phyloP scores from a whole-genome alignment of 805 yeast species.

The Metschnikowia kunwiensis region DNA sequence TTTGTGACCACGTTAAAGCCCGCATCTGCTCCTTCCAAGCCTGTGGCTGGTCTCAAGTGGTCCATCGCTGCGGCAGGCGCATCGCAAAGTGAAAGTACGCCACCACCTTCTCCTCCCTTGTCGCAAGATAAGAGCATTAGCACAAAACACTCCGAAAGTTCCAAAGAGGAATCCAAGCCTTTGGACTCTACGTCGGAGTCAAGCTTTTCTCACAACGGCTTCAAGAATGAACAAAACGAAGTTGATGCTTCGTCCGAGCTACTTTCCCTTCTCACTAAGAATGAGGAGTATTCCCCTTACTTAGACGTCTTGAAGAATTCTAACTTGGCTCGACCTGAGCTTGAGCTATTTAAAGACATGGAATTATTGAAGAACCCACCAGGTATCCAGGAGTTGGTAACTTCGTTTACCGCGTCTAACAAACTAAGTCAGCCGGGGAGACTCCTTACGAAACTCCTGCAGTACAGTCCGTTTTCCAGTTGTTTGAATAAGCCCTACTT shows the following conservation, averaged over 20 bases:
- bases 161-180: slow-evolving; percentile 1
- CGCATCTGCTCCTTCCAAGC: slow-evolving; percentile 52
- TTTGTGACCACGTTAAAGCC: slow-evolving; percentile 49
- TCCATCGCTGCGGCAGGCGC: slow-evolving; percentile 50
- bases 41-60: slow-evolving; percentile 55
- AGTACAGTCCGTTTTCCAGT: slow-evolving; percentile 25
- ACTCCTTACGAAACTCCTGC: slow-evolving; percentile 21
- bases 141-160: not conserved
- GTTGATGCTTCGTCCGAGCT: slow-evolving; percentile 18
- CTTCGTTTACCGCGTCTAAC: slow-evolving; percentile 38
- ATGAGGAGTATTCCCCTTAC: slow-evolving; percentile 18
- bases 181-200: slow-evolving; percentile 2
- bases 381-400: slow-evolving; percentile 41
- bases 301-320: slow-evolving; percentile 33
- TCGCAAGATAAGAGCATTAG: slow-evolving; percentile 2
- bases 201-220: not conserved
- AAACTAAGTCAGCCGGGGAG: slow-evolving; percentile 22
- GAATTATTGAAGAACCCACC: slow-evolving; percentile 37
- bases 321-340: slow-evolving; percentile 28
- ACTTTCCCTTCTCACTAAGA: slow-evolving; percentile 21
- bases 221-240: slow-evolving; percentile 9
- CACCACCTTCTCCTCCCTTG: slow-evolving; percentile 4
- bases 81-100: slow-evolving; percentile 10
- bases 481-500: slow-evolving; percentile 35
- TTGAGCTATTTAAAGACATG: slow-evolving; percentile 34